Percentiles rank a stretch among this genome's conserved stretches.
These are phyloP conservation scores for Wickerhamiella azymoides DNA, from an alignment of 805 yeast genomes.

Conservation along the genomic window DNA sequence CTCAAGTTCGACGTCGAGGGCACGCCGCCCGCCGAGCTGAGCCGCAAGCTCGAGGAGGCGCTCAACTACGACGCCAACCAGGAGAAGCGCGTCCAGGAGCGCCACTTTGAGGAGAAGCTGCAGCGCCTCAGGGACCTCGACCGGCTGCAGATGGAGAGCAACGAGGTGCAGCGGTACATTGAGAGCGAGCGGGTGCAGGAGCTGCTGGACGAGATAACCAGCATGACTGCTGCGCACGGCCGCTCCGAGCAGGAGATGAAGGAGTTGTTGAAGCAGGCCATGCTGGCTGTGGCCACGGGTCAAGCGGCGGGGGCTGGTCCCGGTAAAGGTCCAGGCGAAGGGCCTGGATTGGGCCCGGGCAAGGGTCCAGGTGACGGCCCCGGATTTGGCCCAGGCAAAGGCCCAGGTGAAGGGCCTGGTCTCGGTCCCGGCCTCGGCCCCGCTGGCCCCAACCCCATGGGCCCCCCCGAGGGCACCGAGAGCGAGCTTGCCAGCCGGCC, in stretches of 20 bases:
- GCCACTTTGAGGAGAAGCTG: slow-evolving; percentile 1
- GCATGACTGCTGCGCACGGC: slow-evolving; percentile 10
- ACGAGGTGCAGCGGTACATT: slow-evolving; percentile 40
- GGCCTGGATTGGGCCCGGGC: too few relatives aligned
- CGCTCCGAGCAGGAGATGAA: slow-evolving; percentile 5
- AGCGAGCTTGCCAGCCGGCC: too few relatives aligned
- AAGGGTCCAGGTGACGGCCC: too few relatives aligned
- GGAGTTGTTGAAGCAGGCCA: background rate
- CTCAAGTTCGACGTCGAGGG: background rate
- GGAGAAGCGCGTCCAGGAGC: background rate
- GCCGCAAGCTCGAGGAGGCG: background rate
- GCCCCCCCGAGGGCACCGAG: too few relatives aligned
- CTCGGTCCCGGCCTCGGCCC: too few relatives aligned
- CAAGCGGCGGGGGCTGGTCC: too few relatives aligned
- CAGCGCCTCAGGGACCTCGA: slow-evolving; percentile 54
- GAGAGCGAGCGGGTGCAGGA: slow-evolving; percentile 12
- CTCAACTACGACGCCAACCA: background rate
- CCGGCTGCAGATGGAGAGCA: slow-evolving; percentile 53
- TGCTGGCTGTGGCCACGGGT: too few relatives aligned
- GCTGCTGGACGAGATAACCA: slow-evolving; percentile 15
- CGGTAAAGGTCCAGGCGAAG: too few relatives aligned
- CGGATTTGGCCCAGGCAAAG: too few relatives aligned
- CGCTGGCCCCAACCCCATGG: too few relatives aligned
- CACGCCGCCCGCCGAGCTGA: background rate
- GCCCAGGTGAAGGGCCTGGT: too few relatives aligned